phyloP scores from a whole-genome alignment of 1,139 yeast species.

The Tardiomyces blankii region DNA sequence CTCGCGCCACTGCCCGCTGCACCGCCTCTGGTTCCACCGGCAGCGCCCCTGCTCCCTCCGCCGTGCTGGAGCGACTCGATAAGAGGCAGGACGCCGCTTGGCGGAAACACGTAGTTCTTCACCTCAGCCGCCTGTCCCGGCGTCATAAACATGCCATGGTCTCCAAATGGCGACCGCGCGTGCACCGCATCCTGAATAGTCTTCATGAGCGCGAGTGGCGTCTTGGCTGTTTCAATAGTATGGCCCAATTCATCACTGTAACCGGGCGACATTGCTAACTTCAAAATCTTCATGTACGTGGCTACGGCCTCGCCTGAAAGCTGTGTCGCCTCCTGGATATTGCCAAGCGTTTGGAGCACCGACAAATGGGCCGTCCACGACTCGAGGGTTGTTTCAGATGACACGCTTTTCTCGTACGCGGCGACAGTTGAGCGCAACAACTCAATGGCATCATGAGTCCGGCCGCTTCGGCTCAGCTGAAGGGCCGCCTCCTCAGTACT shows the following conservation, averaged over 20 bases:
- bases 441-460: background rate
- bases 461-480: background rate
- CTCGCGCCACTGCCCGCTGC: no score
- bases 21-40: background rate
- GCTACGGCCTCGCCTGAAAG: background rate
- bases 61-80: background rate
- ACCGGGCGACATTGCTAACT: background rate
- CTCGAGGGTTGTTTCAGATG: background rate
- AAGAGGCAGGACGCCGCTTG: constrained; percentile 11
- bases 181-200: no score
- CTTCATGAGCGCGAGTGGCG: background rate
- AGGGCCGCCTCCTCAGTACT: background rate
- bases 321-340: background rate
- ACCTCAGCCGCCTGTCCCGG: constrained; percentile 10
- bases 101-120: constrained; percentile 9
- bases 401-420: background rate
- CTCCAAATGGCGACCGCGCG: no score
- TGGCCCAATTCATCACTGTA: background rate
- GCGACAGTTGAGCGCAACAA: background rate
- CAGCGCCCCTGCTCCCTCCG: background rate
- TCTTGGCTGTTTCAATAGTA: background rate
- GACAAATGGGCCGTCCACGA: background rate
- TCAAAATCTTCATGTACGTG: background rate
- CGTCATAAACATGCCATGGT: constrained; percentile 3
- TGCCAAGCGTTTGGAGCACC: background rate